phyloP scores from a whole-genome alignment of 352 stramenopile genomes.

The Pythium rhizo-oryzae region DNA sequence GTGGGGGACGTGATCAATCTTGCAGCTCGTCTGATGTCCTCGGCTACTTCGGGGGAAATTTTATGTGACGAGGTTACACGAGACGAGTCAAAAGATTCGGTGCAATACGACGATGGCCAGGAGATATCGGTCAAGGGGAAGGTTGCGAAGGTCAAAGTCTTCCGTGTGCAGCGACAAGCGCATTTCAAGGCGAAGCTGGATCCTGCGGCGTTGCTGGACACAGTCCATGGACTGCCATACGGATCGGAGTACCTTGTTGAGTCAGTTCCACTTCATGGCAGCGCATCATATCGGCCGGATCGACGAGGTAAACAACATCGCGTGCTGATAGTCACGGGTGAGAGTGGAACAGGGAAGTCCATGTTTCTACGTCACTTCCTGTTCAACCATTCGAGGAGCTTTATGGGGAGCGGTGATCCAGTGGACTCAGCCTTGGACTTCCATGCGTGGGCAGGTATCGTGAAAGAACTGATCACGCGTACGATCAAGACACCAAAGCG shows the following conservation, averaged over 20 bases:
- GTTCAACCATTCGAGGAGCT: constrained; percentile 52
- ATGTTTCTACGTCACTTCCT: constrained; percentile 66
- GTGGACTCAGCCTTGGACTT: constrained; percentile 62
- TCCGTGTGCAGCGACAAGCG: constrained; percentile 39
- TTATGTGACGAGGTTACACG: constrained; percentile 74
- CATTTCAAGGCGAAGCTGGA: constrained; percentile 42
- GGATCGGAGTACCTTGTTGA: constrained; percentile 51
- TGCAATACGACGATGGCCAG: constrained; percentile 49
- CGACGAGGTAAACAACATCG: constrained; percentile 29
- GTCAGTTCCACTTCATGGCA: constrained; percentile 52
- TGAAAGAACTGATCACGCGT: constrained; percentile 40
- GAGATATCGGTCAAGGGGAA: constrained; percentile 77
- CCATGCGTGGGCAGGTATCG: constrained; percentile 59
- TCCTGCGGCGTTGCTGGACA: constrained; percentile 35
- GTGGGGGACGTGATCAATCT: constrained; percentile 88
- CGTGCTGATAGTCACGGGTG: constrained; percentile 58
- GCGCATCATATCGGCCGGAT: constrained; percentile 15
- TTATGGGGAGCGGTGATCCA: constrained; percentile 56
- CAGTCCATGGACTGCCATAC: constrained; percentile 44
- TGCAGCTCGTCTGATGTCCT: constrained; percentile 74
- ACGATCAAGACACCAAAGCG: constrained; percentile 36
- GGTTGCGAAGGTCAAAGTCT: constrained; percentile 44
- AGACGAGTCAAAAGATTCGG: constrained; percentile 53
- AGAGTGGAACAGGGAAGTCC: constrained; percentile 67
- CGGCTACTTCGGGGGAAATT: constrained; percentile 59